Base-by-base conservation (phyloP, 371 early-diverging fungal genomes). In the Apophysomyces sp. region DNA sequence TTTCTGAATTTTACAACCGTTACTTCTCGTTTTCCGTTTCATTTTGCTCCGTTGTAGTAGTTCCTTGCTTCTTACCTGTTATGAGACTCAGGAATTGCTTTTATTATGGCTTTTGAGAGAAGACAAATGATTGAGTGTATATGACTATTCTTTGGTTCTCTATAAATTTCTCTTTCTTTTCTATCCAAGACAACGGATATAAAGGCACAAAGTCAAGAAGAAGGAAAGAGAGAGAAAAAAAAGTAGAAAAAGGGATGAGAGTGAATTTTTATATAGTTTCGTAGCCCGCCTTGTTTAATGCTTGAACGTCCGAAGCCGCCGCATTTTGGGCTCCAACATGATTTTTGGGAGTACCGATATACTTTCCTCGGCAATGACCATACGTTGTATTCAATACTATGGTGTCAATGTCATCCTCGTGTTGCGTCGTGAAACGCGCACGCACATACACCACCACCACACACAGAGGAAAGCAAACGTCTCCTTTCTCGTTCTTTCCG, bases 211-310 rank as follows among this genome's bases (percentile, higher is more conserved):
- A 36, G 34, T 26, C 26, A 18, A 32, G 55, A 58, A 41, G 40
- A 21, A 37, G 57, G 40, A 24, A 40, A 34, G 18, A 55, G 28
- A 54, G 52, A 62, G 37, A 62, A 52, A 52, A 34, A 58, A 58
- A 21, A 40, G 31, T 13, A 55, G 44, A 32, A 15, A 60, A 34
- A 52, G 61, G 52, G 31, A 64, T 51, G 58, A 13, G 31, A 58
- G 32, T 16, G 28, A 36, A 52, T 34, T 49, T 52, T 57, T 52
- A 57, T 58, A 24, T 26, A 32, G 41, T 49, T 49, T 56, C 37
- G 21, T 8, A 21, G 37, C 21, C 49, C 49, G 49, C 21, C 11
- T 4, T n/a, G 8, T 34, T 34, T 34, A 8, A 34, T 34, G 13
- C 11, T 34, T n/a, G n/a, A n/a, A n/a, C n/a, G n/a, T n/a, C n/a